Evolutionary conservation across 2,329 filamentous ascomycete genomes (phyloP), one percentile per base, ranked within the genome.

Genomic region (Spiromastix sp.): DNA sequence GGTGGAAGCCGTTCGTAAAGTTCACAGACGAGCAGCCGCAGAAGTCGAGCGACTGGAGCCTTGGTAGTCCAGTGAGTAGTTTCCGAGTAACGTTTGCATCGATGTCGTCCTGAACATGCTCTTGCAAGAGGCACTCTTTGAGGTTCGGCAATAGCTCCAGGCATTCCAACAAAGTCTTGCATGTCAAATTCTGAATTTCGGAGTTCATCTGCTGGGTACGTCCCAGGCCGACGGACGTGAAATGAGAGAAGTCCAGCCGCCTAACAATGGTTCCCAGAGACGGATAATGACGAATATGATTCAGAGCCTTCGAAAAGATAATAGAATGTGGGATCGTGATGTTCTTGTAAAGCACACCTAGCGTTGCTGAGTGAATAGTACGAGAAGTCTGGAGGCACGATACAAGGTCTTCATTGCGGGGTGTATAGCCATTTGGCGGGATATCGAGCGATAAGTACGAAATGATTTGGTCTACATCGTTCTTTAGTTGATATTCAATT

Each of bases 321-420:
- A 77, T 69, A 17, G 84, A 89, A 65, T 87, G 83, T 4, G 84
- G 83, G 46, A 89, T 81, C 28, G 81, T 85, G 56, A 89, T 81
- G 55, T 83, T 77, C 45, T 75, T 72, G 63, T 89, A 89, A 32
- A 91, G 70, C 5, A 82, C 81, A 46, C 74, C 72, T 21, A 87
- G 64, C 3, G 83, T 87, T 13, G 79, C 79, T 17, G 72, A 71
- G 52, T 89, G 79, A 40, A 89, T 65, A 19, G 74, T 74, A 52
- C 73, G 76, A n/a, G 81, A 89, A n/a, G 81, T 77, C 43, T 85
- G 61, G 24, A 89, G 68, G 43, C 85, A 72, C 12, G 81, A 75
- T 64, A 86, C 79, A 40, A 89, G 66, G 54, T 89, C 83, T 38
- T 80, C 71, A 54, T 89, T 89, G 44, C 84, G 79, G 25, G 79